phyloP scores from a whole-genome alignment of 192 early-diverging fungal species.

The Backusella mclennaniae region DNA sequence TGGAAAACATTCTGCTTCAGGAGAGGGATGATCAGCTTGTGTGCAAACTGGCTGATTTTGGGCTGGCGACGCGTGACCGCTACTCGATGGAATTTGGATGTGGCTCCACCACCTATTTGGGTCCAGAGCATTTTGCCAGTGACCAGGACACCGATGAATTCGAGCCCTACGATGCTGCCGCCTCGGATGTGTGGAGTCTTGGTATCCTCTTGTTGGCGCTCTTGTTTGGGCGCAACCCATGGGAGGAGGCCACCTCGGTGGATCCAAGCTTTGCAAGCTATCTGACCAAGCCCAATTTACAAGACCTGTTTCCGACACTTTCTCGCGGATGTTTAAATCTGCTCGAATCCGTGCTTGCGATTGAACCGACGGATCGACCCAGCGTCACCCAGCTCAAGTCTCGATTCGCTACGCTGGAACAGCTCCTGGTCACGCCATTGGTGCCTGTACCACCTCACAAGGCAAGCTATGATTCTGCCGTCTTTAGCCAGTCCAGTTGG shows the following conservation, averaged over 20 bases:
- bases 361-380: constrained; percentile 45
- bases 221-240: constrained; percentile 77
- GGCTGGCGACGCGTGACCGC: constrained; percentile 76
- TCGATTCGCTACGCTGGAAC: constrained; percentile 8
- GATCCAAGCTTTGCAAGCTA: constrained; percentile 52
- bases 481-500: constrained; percentile 20
- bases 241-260: constrained; percentile 53
- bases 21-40: constrained; percentile 19
- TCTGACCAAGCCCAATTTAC: constrained; percentile 40
- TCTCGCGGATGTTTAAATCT: constrained; percentile 38
- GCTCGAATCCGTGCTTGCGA: constrained; percentile 41
- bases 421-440: constrained; percentile 13
- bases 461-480: constrained; percentile 26
- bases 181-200: constrained; percentile 79
- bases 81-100: constrained; percentile 84
- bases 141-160: constrained; percentile 32
- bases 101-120: constrained; percentile 88
- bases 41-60: constrained; percentile 87
- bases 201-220: constrained; percentile 78
- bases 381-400: constrained; percentile 28
- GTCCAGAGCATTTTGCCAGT: constrained; percentile 63
- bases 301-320: constrained; percentile 44
- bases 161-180: constrained; percentile 49
- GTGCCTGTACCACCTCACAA: constrained; percentile 15
- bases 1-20: constrained; percentile 79